phyloP scores from a whole-genome alignment of 2,329 filamentous ascomycete genomes.

The Cercospora sesami region DNA sequence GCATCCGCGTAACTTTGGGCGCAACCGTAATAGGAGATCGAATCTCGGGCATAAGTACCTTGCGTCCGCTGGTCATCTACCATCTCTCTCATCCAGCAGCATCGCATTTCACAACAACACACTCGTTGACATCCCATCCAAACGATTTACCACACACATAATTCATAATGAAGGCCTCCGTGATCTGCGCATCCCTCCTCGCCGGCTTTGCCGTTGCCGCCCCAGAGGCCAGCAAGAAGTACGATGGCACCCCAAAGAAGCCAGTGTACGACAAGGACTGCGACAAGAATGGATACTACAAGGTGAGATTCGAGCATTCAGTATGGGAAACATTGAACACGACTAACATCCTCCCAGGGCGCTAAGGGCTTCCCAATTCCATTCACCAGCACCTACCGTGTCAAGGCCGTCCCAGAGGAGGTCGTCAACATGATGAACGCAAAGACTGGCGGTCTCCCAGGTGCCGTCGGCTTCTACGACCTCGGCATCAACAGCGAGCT shows the following conservation, averaged over 20 bases:
- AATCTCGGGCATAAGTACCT: constrained; percentile 18
- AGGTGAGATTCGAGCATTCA: neutral
- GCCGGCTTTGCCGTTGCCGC: constrained; percentile 23
- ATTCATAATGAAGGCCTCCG: constrained; percentile 29
- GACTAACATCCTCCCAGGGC: neutral
- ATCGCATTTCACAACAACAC: constrained; percentile 8
- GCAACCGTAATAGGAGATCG: constrained; percentile 12
- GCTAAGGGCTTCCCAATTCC: constrained; percentile 23
- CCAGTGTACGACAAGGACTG: constrained; percentile 17
- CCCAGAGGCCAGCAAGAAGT: constrained; percentile 21
- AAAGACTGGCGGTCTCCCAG: constrained; percentile 34
- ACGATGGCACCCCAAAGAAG: constrained; percentile 11
- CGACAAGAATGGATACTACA: constrained; percentile 12
- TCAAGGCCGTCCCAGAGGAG: constrained; percentile 53
- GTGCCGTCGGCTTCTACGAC: constrained; percentile 53
- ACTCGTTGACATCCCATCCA: constrained; percentile 13
- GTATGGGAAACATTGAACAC: no score
- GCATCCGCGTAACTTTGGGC: neutral
- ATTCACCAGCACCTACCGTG: constrained; percentile 54
- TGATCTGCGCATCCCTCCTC: constrained; percentile 23
- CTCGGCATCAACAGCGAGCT: constrained; percentile 54
- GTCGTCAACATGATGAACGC: constrained; percentile 49
- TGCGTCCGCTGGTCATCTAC: constrained; percentile 1
- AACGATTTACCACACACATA: constrained; percentile 7
- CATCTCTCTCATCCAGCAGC: constrained; percentile 7